Conservation (phyloP, 768 basidiomycete species). For the Lactarius akahatsu region DNA sequence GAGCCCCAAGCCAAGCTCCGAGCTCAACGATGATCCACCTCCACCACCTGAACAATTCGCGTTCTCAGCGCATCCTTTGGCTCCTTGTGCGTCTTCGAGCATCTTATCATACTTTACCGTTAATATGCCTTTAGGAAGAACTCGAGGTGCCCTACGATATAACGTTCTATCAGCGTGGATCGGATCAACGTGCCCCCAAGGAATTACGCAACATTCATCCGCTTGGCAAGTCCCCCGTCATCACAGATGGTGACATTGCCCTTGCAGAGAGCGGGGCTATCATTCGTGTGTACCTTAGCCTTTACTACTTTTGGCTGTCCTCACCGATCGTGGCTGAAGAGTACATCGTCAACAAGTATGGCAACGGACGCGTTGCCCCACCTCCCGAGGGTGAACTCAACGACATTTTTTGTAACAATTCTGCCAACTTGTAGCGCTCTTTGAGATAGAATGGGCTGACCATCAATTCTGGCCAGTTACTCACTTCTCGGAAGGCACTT, state of each 20-base stretch:
- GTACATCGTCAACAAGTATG: conserved; percentile 45
- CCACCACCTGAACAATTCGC: conserved; percentile 49
- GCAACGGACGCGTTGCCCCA: conserved; percentile 33
- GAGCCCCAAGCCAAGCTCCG: neutral
- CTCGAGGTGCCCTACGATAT: conserved; percentile 46
- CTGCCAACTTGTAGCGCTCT: neutral
- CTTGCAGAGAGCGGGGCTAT: conserved; percentile 48
- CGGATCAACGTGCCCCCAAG: conserved; percentile 37
- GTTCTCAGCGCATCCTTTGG: conserved; percentile 53
- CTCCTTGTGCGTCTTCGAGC: conserved; percentile 39
- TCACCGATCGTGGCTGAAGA: conserved; percentile 31
- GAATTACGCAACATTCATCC: conserved; percentile 42
- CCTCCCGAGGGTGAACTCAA: conserved; percentile 37
- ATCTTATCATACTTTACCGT: conserved; percentile 9
- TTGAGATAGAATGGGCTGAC: conserved; percentile 4
- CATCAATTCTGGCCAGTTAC: conserved; percentile 33
- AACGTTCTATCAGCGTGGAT: conserved; percentile 41
- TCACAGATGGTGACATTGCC: conserved; percentile 46
- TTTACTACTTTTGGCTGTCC: neutral
- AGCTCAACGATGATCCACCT: conserved; percentile 31
- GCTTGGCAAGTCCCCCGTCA: conserved; percentile 49
- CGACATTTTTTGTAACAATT: conserved; percentile 39
- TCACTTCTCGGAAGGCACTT: conserved; percentile 44
- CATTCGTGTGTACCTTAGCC: conserved; percentile 36
- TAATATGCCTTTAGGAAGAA: conserved; percentile 44